Evolutionary conservation across 2,329 filamentous ascomycete genomes (phyloP).

Genomic region (Spiromastix sp.): DNA sequence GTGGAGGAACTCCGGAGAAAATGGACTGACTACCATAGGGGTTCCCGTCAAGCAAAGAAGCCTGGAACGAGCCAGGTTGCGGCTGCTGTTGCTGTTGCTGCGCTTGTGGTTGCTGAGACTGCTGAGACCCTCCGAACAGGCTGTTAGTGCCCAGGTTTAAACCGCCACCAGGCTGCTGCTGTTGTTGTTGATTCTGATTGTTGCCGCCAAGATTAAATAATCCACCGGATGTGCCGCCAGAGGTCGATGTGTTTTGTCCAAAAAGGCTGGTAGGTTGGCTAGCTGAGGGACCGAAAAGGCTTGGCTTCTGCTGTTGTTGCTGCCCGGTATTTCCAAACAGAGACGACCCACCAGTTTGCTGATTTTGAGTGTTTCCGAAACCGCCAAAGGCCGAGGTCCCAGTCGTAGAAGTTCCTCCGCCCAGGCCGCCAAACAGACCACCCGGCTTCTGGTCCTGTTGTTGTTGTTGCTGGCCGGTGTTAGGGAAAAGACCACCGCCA

Average conservation of each 20-base stretch:
- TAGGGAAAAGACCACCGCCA: conserved; percentile 34
- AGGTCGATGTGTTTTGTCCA: conserved; percentile 15
- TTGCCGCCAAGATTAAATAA: conserved; percentile 9
- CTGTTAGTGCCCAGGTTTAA: conserved; percentile 10
- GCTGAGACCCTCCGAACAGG: conserved; percentile 36
- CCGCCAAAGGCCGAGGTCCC: conserved; percentile 7
- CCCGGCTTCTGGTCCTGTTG: conserved; percentile 17
- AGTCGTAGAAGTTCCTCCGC: conserved; percentile 8
- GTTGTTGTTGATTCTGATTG: conserved; percentile 20
- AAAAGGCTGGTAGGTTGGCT: conserved; percentile 20
- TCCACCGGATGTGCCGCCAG: conserved; percentile 15
- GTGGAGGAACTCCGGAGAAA: conserved; percentile 60
- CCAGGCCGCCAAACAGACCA: conserved; percentile 8
- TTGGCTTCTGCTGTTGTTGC: conserved; percentile 46
- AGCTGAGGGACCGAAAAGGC: conserved; percentile 40
- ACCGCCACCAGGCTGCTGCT: conserved; percentile 35
- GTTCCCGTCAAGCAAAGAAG: conserved; percentile 71
- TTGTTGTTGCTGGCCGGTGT: conserved; percentile 24
- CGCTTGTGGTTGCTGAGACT: conserved; percentile 25
- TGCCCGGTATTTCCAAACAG: conserved; percentile 37
- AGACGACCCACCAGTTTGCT: conserved; percentile 23
- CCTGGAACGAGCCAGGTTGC: conserved; percentile 47
- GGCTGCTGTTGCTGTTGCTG: conserved; percentile 44
- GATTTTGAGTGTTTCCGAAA: conserved; percentile 26
- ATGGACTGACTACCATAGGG: conserved; percentile 85